These are phyloP conservation scores for Arthrobotrys megalospora DNA, from an alignment of 2,329 filamentous ascomycete species.

Conservation along the genomic window DNA sequence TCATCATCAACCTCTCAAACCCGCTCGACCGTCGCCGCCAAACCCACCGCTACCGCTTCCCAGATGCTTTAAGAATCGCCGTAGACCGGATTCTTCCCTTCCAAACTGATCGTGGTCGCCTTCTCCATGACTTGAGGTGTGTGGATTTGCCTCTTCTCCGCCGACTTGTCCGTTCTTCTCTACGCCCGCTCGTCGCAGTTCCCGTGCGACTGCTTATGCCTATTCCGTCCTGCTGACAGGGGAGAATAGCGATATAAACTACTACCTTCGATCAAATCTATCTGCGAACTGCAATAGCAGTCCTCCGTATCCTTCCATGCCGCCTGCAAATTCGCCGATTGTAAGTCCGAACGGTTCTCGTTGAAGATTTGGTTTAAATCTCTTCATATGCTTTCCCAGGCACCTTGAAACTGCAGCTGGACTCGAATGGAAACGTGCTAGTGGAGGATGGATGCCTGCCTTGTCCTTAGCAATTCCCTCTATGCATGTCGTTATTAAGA, in stretches of 20 bases:
- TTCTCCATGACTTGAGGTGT: constrained; percentile 46
- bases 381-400: constrained; percentile 11
- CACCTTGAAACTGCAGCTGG: constrained; percentile 34
- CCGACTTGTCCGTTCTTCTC: constrained; percentile 22
- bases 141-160: constrained; percentile 30
- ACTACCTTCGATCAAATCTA: constrained; percentile 39
- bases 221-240: constrained; percentile 53
- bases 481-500: constrained; percentile 36
- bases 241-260: constrained; percentile 51
- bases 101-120: constrained; percentile 30
- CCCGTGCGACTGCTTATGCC: constrained; percentile 43
- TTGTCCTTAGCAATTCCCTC: constrained; percentile 25
- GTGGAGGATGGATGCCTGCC: constrained; percentile 33
- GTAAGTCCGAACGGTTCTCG: constrained; percentile 48
- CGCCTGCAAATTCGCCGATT: constrained; percentile 57
- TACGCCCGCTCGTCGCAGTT: constrained; percentile 26
- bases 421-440: constrained; percentile 26
- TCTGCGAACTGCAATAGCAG: constrained; percentile 36
- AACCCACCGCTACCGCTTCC: constrained; percentile 21
- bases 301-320: constrained; percentile 45
- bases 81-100: constrained; percentile 20
- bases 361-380: constrained; percentile 12
- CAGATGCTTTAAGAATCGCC: constrained; percentile 22
- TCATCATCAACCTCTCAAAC: constrained; percentile 58
- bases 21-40: constrained; percentile 44